These are phyloP conservation scores for Tolypocladium album DNA, from an alignment of 2,329 filamentous ascomycete genomes.

Conservation along the genomic window DNA sequence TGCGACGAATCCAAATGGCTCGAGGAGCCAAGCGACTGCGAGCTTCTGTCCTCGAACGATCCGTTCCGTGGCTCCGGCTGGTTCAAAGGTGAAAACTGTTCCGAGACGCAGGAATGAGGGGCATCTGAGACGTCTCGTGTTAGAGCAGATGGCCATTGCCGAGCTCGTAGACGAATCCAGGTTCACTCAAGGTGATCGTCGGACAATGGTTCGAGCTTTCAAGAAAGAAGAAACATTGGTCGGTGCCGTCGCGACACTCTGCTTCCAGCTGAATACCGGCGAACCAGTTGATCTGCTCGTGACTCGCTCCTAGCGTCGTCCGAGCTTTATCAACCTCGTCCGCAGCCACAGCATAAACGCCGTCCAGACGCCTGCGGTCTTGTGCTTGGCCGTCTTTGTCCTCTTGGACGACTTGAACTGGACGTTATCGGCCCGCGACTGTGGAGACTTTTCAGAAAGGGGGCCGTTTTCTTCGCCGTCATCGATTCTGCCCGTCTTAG, in stretches of 20 bases:
- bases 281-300: constrained; percentile 4
- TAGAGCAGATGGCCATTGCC: not conserved
- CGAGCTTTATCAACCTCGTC: constrained; percentile 35
- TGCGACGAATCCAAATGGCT: not conserved
- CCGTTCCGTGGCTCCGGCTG: not conserved
- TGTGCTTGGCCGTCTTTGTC: constrained; percentile 41
- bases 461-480: constrained; percentile 18
- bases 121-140: not conserved
- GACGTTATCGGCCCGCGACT: constrained; percentile 27
- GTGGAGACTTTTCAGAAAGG: constrained; percentile 15
- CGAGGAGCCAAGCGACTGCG: not conserved
- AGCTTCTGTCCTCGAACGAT: not conserved
- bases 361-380: constrained; percentile 52
- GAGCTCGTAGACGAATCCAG: not conserved
- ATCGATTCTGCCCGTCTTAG: constrained; percentile 9
- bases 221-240: not conserved
- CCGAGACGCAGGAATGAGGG: not conserved
- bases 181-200: not conserved
- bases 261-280: not conserved
- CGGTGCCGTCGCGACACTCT: not conserved
- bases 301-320: constrained; percentile 22
- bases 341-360: constrained; percentile 54
- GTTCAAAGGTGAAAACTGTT: not conserved
- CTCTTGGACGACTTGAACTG: constrained; percentile 32
- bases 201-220: not conserved